A percentile compares a stretch with the other conserved stretches of the same genome.
Evolutionary conservation across 164 flowering plant genomes (phyloP).

Genomic region (Sedum album): DNA sequence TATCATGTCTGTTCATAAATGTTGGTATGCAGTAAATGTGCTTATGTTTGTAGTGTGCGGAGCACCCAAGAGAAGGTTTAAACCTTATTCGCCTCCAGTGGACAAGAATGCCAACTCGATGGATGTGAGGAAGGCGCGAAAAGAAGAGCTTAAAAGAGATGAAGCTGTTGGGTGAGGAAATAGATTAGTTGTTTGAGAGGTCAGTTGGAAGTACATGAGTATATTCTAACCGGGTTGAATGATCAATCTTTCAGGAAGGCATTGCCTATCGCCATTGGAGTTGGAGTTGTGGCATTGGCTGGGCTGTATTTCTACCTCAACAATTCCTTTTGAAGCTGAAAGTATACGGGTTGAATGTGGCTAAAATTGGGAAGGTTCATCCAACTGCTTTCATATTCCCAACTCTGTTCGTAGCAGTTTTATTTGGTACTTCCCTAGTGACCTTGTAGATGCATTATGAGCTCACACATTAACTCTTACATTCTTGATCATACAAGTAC

Average conservation of each 20-base stretch:
- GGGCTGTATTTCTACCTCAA: slow-evolving; percentile 83
- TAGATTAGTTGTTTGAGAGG: neutral
- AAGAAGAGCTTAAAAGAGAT: slow-evolving; percentile 62
- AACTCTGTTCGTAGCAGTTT: too few species aligned
- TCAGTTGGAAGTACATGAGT: neutral
- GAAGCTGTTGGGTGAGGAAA: slow-evolving; percentile 72
- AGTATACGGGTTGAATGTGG: neutral
- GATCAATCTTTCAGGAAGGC: slow-evolving; percentile 39
- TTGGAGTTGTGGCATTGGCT: slow-evolving; percentile 56
- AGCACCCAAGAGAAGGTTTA: slow-evolving; percentile 91
- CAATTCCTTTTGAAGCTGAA: slow-evolving; percentile 28
- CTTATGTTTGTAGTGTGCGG: slow-evolving; percentile 63
- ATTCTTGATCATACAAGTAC: neutral
- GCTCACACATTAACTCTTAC: neutral
- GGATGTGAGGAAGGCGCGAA: slow-evolving; percentile 72
- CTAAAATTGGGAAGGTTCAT: neutral
- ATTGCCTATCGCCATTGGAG: slow-evolving; percentile 63
- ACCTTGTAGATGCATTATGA: slow-evolving; percentile 11
- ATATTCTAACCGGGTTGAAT: neutral
- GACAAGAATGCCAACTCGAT: slow-evolving; percentile 50
- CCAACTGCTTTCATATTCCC: neutral
- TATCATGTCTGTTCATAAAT: neutral
- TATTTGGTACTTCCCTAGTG: neutral
- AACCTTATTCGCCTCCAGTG: slow-evolving; percentile 48
- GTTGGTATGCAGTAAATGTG: neutral